phyloP scores from a whole-genome alignment of 1,139 yeast genomes.

The Diutina rugosa region DNA sequence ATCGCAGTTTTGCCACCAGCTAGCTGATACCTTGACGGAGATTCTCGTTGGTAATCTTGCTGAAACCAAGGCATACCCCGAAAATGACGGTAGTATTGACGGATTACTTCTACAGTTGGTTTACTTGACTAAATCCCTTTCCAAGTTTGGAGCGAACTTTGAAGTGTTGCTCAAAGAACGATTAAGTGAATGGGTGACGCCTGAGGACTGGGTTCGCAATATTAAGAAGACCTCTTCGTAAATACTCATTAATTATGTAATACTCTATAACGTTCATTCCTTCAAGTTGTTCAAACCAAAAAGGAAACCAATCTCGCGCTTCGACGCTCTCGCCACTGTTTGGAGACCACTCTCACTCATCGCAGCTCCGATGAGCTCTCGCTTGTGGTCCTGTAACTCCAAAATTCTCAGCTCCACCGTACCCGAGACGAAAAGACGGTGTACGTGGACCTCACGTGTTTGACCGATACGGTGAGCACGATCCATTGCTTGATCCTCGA shows the following conservation, averaged over 20 bases:
- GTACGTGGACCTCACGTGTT: slow-evolving; percentile 57
- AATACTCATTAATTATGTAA: neutral
- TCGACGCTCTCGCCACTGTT: slow-evolving; percentile 32
- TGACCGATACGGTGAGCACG: slow-evolving; percentile 93
- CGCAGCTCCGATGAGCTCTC: slow-evolving; percentile 66
- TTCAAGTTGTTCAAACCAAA: slow-evolving; percentile 46
- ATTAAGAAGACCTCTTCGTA: neutral
- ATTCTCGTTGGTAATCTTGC: slow-evolving; percentile 20
- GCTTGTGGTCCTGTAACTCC: slow-evolving; percentile 61
- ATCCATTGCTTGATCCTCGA: slow-evolving; percentile 93
- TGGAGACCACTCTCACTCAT: slow-evolving; percentile 62
- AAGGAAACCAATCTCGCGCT: slow-evolving; percentile 63
- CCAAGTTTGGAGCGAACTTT: slow-evolving; percentile 60
- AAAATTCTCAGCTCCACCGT: slow-evolving; percentile 84
- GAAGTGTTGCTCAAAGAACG: slow-evolving; percentile 12
- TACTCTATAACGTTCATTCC: neutral
- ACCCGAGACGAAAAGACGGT: slow-evolving; percentile 49
- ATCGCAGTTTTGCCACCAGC: slow-evolving; percentile 15
- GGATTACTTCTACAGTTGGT: slow-evolving; percentile 61
- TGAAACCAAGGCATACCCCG: slow-evolving; percentile 3
- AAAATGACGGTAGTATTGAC: slow-evolving; percentile 14
- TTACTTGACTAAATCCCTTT: slow-evolving; percentile 64
- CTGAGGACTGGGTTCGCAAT: slow-evolving; percentile 1
- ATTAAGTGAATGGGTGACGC: neutral
- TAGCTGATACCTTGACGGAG: slow-evolving; percentile 15